These are phyloP conservation scores for Malus sylvestris DNA, from an alignment of 306 rosid genomes.

Conservation along the genomic window DNA sequence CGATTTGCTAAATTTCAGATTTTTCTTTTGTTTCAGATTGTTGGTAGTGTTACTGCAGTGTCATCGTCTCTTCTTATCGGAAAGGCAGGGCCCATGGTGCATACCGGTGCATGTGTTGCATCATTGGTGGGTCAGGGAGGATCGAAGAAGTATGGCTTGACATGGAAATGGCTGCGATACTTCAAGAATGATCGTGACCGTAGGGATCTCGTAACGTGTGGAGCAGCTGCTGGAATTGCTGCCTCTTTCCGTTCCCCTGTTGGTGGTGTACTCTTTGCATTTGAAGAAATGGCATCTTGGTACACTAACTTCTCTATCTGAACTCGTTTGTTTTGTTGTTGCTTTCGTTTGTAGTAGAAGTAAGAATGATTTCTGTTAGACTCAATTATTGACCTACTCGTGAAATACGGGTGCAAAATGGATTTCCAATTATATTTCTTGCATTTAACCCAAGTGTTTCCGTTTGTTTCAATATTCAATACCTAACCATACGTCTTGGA, in stretches of 20 bases:
- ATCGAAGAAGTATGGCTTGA: slow-evolving; percentile 55
- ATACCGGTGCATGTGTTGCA: slow-evolving; percentile 91
- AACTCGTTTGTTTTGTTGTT: slow-evolving; percentile 11
- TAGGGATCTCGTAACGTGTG: slow-evolving; percentile 76
- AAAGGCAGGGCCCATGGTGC: slow-evolving; percentile 98
- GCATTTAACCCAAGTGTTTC: neutral
- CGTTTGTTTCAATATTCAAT: neutral
- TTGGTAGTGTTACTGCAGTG: slow-evolving; percentile 88
- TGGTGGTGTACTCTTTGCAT: slow-evolving; percentile 89
- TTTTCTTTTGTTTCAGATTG: slow-evolving; percentile 42
- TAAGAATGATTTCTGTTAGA: neutral
- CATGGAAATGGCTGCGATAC: slow-evolving; percentile 72
- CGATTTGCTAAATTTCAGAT: neutral
- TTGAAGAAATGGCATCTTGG: slow-evolving; percentile 98
- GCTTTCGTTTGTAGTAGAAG: neutral
- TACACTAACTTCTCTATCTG: slow-evolving; percentile 20
- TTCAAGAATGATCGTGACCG: slow-evolving; percentile 88
- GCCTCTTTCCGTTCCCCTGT: slow-evolving; percentile 95
- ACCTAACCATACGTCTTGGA: neutral
- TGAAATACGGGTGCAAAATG: neutral
- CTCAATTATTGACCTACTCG: neutral
- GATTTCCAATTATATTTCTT: neutral
- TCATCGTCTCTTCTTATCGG: slow-evolving; percentile 80
- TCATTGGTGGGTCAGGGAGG: slow-evolving; percentile 85
- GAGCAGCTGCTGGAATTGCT: slow-evolving; percentile 95